Base-by-base conservation (phyloP, 2,329 filamentous ascomycete species). In the Neodidymelliopsis sp. region DNA sequence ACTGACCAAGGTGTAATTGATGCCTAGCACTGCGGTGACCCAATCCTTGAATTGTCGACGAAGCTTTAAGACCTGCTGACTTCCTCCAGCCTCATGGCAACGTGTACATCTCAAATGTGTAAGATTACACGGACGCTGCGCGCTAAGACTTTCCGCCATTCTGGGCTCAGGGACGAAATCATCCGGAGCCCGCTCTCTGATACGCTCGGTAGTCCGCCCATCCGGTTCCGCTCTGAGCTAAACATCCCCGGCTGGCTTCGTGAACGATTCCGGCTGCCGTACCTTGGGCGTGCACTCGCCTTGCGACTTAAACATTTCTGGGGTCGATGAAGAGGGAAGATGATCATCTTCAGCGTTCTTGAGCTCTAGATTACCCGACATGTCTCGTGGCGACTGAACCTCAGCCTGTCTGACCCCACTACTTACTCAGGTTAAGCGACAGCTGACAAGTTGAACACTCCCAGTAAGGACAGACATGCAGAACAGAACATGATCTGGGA, bases 91-190 rank as follows among this genome's bases (percentile, higher is more conserved):
- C 57, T 34, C 52, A 57, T 34, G 29, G 37, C 49, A 36, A 57
- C 56, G 51, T 54, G 42, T 35, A 50, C 38, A 30, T 37, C n/a
- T n/a, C 22, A 40, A 25, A 38, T 37, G 25, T 31, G 23, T 43
- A 43, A 40, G 27, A 34, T 33, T 36, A 47, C 24, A 36, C 23
- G 23, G 22, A 15, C 43, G 47, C 49, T 43, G 39, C 56, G 42
- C 31, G 24, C 27, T 34, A 42, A 49, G 45, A 28, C 18, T 53
- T 44, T 41, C 34, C 44, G 41, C 34, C 27, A 36, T 18, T 28
- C 41, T 42, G 27, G 45, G n/a, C 35, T 27, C 20, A 39, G 38
- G 59, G 62, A 63, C 59, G 51, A 60, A 64, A 54, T 45, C 37
- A 27, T 24, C 48, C 60, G 56, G 60, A 40, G 43, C 39, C 40